Evolutionary conservation across 2,329 filamentous ascomycete species (phyloP), one percentile per base, ranked within the genome.

Genomic region (Leptodontidium sp.): DNA sequence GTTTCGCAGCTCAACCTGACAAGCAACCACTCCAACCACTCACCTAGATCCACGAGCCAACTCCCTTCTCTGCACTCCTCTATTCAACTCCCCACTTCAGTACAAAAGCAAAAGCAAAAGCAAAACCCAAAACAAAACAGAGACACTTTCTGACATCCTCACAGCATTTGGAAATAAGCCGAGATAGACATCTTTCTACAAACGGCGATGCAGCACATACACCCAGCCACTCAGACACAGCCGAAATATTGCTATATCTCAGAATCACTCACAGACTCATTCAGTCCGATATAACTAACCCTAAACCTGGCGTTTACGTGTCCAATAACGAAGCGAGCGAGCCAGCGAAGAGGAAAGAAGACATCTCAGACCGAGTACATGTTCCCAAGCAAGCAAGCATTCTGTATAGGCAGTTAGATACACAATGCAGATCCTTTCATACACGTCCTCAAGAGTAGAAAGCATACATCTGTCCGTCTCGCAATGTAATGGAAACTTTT

Each of bases 401-500:
- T 55, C 14, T 3, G 52, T 43, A 2, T 17, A 43, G n/a, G 14
- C 26, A 58, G 29, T 24, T 59, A 14, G 17, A 7, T 26, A 59
- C n/a, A 59, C 12, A 43, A 40, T 26, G 15, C 17, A 59, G 47
- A 50, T 24, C 15, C 17, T 4, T n/a, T n/a, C 11, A 50, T n/a
- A 50, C 21, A 26, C 24, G 24, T 43, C 26, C 29, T 15, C 15
- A n/a, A 35, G 14, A 32, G 15, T 55, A 29, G 8, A 29, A 11
- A 32, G n/a, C 26, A 35, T 35, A 1, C 12, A n/a, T 8, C n/a
- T 35, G 24, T 14, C 55, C 55, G 17, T 17, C 55, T 24, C 55
- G 55, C 35, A 59, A 59, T 43, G 38, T 59, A 11, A 43, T 35
- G 17, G 24, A 43, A 59, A 43, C 17, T 40, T 59, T 24, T 40